Conservation (phyloP, 768 basidiomycete genomes). For the Hypholoma fasciculare region DNA sequence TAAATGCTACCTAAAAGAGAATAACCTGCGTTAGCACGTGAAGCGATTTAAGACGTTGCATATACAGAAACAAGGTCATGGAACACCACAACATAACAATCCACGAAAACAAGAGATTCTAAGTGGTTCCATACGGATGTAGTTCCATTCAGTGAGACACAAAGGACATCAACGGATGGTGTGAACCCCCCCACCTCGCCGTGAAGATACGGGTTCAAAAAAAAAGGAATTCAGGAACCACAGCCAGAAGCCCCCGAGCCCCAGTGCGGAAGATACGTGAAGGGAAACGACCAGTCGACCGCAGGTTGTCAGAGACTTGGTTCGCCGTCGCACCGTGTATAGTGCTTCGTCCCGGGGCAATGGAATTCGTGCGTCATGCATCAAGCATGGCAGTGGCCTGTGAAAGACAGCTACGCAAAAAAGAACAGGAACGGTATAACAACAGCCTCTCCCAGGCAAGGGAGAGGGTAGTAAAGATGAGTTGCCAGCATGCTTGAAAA, state of each 20-base stretch:
- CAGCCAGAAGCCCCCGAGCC: background rate
- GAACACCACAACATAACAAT: background rate
- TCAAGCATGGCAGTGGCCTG: background rate
- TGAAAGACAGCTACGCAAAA: background rate
- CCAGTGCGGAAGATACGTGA: background rate
- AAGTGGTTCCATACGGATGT: background rate
- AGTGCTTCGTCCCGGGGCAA: background rate
- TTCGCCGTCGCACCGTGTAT: background rate
- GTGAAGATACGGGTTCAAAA: background rate
- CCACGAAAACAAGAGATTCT: background rate
- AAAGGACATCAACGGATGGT: background rate
- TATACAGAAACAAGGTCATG: background rate
- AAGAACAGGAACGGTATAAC: no score
- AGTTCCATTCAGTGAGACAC: background rate
- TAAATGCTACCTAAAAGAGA: constrained; percentile 55
- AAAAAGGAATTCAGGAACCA: background rate
- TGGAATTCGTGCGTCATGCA: background rate
- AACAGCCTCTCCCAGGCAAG: background rate
- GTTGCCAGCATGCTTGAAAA: background rate
- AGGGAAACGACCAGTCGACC: background rate
- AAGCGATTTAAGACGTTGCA: background rate
- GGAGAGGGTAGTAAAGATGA: background rate
- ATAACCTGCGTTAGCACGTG: background rate
- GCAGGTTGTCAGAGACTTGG: background rate
- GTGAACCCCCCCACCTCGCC: background rate